Conservation (phyloP, 106 monocot genomes). For the Apostasia shenzhenica region DNA sequence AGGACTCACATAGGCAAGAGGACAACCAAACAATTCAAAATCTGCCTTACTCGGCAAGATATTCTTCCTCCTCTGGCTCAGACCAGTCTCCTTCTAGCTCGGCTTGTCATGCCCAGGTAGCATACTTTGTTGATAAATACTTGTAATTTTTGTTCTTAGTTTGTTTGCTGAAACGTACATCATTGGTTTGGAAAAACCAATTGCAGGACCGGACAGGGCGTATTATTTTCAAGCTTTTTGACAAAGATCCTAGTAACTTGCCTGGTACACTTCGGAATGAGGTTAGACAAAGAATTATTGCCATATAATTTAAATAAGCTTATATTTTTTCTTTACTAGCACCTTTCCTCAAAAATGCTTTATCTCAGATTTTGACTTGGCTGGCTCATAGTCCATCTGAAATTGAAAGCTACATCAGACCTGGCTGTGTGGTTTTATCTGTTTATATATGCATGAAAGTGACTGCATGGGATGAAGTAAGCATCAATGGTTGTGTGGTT, state of each 20-base stretch:
- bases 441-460: slow-evolving; percentile 78
- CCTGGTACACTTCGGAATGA: slow-evolving; percentile 61
- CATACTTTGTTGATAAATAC: neutral
- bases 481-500: neutral
- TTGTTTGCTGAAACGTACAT: too few relatives aligned
- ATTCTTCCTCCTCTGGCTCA: slow-evolving; percentile 70
- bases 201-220: slow-evolving; percentile 80
- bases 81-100: slow-evolving; percentile 93
- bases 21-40: slow-evolving; percentile 8
- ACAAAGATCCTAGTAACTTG: slow-evolving; percentile 78
- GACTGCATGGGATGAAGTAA: slow-evolving; percentile 70
- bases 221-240: slow-evolving; percentile 93
- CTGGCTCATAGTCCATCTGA: slow-evolving; percentile 82
- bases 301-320: neutral
- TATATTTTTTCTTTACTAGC: neutral
- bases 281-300: slow-evolving; percentile 23
- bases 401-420: slow-evolving; percentile 97
- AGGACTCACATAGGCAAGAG: slow-evolving; percentile 23
- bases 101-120: slow-evolving; percentile 80
- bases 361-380: slow-evolving; percentile 81
- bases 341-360: neutral
- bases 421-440: slow-evolving; percentile 89
- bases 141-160: neutral
- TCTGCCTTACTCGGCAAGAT: slow-evolving; percentile 15
- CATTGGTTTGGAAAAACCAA: neutral